Evolutionary conservation across 2,329 filamentous ascomycete genomes (phyloP).

Genomic region (Aspergillus pseudonomiae): DNA sequence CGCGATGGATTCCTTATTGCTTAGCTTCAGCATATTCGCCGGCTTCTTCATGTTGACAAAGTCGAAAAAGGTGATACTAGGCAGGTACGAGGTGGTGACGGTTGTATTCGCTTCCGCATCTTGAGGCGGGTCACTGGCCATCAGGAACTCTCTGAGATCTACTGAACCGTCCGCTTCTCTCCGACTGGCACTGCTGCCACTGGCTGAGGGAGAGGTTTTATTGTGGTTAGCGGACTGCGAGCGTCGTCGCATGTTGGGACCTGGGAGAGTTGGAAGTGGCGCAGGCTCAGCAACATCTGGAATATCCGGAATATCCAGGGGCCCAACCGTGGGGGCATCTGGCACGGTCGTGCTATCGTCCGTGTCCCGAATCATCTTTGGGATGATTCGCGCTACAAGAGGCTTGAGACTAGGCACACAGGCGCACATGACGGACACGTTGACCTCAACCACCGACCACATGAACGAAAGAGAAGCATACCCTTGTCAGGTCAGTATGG

Average conservation of each 20-base stretch:
- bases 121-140: constrained; percentile 48
- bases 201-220: constrained; percentile 23
- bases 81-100: constrained; percentile 37
- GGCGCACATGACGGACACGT: constrained; percentile 84
- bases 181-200: constrained; percentile 15
- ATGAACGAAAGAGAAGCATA: constrained; percentile 84
- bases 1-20: constrained; percentile 59
- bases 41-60: constrained; percentile 62
- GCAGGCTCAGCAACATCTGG: constrained; percentile 8
- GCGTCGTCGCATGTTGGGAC: background rate
- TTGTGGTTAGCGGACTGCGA: constrained; percentile 19
- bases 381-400: constrained; percentile 67
- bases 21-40: constrained; percentile 63
- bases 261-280: background rate
- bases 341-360: constrained; percentile 27
- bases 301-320: constrained; percentile 5
- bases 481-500: constrained; percentile 55
- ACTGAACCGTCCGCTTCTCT: constrained; percentile 6
- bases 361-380: constrained; percentile 58
- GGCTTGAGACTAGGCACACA: constrained; percentile 94
- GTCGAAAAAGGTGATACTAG: constrained; percentile 59
- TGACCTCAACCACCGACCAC: constrained; percentile 93
- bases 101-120: constrained; percentile 43
- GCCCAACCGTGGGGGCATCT: background rate
- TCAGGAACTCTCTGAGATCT: constrained; percentile 58